phyloP scores from a whole-genome alignment of 306 rosid species.

The Malus orientalis region DNA sequence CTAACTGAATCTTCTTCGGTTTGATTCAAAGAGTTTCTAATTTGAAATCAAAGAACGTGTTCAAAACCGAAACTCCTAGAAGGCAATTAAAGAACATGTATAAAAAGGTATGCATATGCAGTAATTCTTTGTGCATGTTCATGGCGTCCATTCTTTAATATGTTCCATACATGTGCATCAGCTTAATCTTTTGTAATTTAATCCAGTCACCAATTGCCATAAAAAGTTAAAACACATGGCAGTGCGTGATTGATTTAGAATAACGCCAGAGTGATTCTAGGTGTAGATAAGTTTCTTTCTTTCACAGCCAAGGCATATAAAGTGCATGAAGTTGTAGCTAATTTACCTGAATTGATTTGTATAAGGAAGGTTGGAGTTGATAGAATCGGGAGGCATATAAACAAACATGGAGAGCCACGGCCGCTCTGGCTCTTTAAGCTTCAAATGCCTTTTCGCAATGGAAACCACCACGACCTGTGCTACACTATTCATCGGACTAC shows the following conservation, averaged over 20 bases:
- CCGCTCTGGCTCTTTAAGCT: slow-evolving; percentile 40
- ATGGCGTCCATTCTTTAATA: not conserved
- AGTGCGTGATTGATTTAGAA: not conserved
- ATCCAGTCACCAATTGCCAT: not conserved
- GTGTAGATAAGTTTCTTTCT: not conserved
- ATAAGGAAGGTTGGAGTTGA: slow-evolving; percentile 54
- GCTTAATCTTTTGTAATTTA: not conserved
- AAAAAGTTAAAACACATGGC: not conserved
- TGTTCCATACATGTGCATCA: not conserved
- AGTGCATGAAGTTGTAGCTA: not conserved
- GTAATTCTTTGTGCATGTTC: not conserved
- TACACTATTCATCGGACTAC: slow-evolving; percentile 75
- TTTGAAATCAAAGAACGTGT: not conserved
- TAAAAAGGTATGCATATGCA: not conserved
- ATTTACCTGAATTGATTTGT: slow-evolving; percentile 74
- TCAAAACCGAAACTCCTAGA: not conserved
- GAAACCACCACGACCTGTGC: slow-evolving; percentile 60
- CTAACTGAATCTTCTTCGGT: not conserved
- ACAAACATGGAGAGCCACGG: slow-evolving; percentile 51
- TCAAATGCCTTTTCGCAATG: slow-evolving; percentile 44
- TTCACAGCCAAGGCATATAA: not conserved
- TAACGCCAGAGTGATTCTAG: not conserved
- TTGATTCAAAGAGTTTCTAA: not conserved
- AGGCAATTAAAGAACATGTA: not conserved
- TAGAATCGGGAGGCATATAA: slow-evolving; percentile 40